phyloP scores from a whole-genome alignment of 345 rosid species.

The Schrenkiella parvula region DNA sequence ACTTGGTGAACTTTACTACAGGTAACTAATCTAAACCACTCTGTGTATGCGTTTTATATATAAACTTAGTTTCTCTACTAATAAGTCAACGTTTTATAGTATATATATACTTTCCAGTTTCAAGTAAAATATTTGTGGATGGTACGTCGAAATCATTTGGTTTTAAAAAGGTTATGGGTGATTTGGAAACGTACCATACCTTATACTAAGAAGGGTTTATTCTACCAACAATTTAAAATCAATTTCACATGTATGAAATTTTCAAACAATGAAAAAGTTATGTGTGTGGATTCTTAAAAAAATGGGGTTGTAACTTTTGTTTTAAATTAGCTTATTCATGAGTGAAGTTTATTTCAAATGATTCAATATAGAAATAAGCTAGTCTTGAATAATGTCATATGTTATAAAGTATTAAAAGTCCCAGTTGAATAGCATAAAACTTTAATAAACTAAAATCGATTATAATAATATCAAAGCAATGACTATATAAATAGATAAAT shows the following conservation, averaged over 20 bases:
- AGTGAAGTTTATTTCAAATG: no score
- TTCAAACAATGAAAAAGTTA: no score
- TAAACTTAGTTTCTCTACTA: background rate
- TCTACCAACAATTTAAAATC: background rate
- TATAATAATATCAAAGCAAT: no score
- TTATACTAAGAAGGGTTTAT: background rate
- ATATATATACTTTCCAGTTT: background rate
- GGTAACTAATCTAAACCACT: background rate
- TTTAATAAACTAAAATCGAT: no score
- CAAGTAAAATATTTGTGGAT: background rate
- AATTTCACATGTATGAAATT: no score
- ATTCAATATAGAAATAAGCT: no score
- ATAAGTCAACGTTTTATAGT: background rate
- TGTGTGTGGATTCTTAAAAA: no score
- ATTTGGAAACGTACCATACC: background rate
- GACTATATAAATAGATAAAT: background rate
- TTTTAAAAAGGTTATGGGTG: background rate
- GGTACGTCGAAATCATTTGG: background rate
- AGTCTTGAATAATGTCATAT: no score
- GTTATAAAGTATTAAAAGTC: no score
- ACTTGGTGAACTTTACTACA: slow-evolving; percentile 47
- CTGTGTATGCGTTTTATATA: background rate
- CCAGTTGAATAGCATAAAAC: no score
- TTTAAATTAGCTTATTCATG: no score
- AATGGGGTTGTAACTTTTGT: no score